phyloP scores from a whole-genome alignment of 495 filamentous ascomycete genomes.

The Annulohypoxylon stygium region DNA sequence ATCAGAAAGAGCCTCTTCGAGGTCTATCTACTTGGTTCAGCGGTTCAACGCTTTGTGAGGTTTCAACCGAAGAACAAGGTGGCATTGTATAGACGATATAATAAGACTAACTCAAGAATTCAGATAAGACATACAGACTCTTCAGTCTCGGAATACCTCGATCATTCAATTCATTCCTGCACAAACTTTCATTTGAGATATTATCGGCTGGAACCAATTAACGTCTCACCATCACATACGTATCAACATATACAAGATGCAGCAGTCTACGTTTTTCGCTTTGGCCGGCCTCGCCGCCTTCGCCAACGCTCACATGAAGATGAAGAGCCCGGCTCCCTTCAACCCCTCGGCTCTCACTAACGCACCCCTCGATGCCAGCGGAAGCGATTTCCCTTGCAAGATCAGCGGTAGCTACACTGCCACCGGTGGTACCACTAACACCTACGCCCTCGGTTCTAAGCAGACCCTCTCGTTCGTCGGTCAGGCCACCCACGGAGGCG shows the following conservation, averaged over 20 bases:
- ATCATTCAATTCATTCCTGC: constrained; percentile 45
- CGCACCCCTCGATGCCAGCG: constrained; percentile 69
- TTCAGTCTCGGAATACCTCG: constrained; percentile 36
- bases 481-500: constrained; percentile 82
- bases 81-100: constrained; percentile 18
- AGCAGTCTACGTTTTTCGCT: constrained; percentile 53
- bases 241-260: constrained; percentile 51
- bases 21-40: constrained; percentile 15
- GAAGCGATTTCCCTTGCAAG: constrained; percentile 89
- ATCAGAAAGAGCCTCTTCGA: constrained; percentile 30
- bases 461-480: constrained; percentile 70
- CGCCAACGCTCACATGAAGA: constrained; percentile 76
- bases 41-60: constrained; percentile 15
- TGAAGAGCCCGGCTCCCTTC: constrained; percentile 78
- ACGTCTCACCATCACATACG: constrained; percentile 29
- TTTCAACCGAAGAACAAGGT: constrained; percentile 7
- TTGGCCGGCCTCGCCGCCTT: constrained; percentile 64
- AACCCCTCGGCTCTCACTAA: constrained; percentile 59
- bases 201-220: constrained; percentile 56
- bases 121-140: constrained; percentile 30
- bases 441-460: constrained; percentile 66
- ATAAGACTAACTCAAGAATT: constrained; percentile 13
- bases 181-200: constrained; percentile 32
- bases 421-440: constrained; percentile 57
- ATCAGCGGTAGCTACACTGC: constrained; percentile 55